phyloP scores from a whole-genome alignment of 1,139 yeast species.

The Hansenula anomala region DNA sequence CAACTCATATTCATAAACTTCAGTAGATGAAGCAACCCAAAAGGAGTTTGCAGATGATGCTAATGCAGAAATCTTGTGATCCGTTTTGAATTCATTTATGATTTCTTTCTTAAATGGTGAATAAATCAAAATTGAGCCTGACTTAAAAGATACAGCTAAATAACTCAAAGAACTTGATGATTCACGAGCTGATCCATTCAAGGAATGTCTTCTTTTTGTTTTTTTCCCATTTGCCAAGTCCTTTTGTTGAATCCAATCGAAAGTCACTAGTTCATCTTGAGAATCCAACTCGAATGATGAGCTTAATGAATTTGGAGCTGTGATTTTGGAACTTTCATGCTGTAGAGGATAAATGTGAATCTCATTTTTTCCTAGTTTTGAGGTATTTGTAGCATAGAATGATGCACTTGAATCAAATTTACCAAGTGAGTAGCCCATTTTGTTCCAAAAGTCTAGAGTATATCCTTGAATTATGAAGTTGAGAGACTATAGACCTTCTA shows the following conservation, averaged over 20 bases:
- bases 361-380: slow-evolving; percentile 13
- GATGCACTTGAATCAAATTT: slow-evolving; percentile 4
- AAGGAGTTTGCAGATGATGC: slow-evolving; percentile 14
- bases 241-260: slow-evolving; percentile 19
- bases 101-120: slow-evolving; percentile 37
- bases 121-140: slow-evolving; percentile 36
- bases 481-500: too few relatives aligned
- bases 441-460: too few relatives aligned
- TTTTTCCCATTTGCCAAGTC: slow-evolving; percentile 2
- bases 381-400: slow-evolving; percentile 2
- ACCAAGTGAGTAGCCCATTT: neutral
- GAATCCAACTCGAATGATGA: slow-evolving; percentile 24
- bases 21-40: slow-evolving; percentile 22
- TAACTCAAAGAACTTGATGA: slow-evolving; percentile 11
- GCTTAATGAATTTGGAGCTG: slow-evolving; percentile 2
- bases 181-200: slow-evolving; percentile 5
- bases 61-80: slow-evolving; percentile 22
- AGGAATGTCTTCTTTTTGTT: slow-evolving; percentile 5
- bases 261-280: slow-evolving; percentile 21
- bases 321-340: slow-evolving; percentile 8
- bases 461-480: too few relatives aligned
- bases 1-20: slow-evolving; percentile 22
- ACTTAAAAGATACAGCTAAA: slow-evolving; percentile 33
- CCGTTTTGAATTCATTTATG: slow-evolving; percentile 30
- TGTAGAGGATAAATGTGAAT: slow-evolving; percentile 14